phyloP scores from a whole-genome alignment of 257 asterid species.

The Plantago ovata region DNA sequence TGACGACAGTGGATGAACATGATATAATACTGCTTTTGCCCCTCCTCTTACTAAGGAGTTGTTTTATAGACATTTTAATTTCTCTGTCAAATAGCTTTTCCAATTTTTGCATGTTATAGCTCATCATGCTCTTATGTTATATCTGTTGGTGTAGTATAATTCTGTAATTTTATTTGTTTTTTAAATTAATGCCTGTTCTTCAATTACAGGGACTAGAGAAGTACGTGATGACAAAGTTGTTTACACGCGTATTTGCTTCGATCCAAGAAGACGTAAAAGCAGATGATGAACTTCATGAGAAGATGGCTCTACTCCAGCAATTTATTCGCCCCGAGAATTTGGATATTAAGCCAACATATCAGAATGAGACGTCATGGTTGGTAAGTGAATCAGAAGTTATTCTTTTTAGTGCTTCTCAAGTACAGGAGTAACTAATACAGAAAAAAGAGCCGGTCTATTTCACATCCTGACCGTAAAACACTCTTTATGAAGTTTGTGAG shows the following conservation, averaged over 20 bases:
- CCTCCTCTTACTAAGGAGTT: background rate
- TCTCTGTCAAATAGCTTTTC: no score
- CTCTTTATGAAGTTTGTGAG: no score
- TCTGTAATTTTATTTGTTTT: background rate
- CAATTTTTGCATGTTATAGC: no score
- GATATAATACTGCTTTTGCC: background rate
- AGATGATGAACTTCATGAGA: conserved; percentile 50
- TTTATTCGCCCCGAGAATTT: conserved; percentile 56
- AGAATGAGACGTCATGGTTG: conserved; percentile 61
- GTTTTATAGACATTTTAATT: background rate
- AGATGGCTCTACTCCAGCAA: conserved; percentile 52
- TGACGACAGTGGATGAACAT: background rate
- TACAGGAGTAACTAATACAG: no score
- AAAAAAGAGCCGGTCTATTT: no score
- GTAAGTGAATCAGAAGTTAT: conserved; percentile 27
- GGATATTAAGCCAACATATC: conserved; percentile 49
- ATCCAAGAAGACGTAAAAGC: conserved; percentile 49
- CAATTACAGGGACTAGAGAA: conserved; percentile 53
- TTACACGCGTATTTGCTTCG: conserved; percentile 43
- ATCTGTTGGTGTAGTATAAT: background rate
- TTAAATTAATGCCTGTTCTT: conserved; percentile 8
- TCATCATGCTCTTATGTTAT: background rate
- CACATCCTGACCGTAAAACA: no score
- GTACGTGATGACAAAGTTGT: conserved; percentile 48
- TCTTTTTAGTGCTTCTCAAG: no score